A percentile compares a stretch with the other conserved stretches of the same genome.
Conservation (phyloP, 495 filamentous ascomycete species). For the Oidiodendron maius region DNA sequence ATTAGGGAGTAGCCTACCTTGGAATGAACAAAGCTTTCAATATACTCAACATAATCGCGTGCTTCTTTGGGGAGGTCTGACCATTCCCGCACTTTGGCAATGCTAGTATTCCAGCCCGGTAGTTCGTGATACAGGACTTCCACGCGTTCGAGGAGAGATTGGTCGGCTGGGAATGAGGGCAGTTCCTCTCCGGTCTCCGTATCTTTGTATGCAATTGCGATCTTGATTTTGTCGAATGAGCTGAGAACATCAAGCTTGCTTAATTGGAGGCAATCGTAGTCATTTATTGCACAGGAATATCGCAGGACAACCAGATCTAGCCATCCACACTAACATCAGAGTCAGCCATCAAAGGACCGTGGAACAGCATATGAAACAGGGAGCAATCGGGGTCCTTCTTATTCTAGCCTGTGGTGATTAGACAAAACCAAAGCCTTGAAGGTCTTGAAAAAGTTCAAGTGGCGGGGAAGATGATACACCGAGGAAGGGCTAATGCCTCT, state of each 20-base stretch:
- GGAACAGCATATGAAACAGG: too few species aligned
- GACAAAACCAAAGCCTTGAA: too few species aligned
- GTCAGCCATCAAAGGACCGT: conserved; percentile 84
- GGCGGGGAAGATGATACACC: too few species aligned
- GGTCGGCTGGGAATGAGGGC: conserved; percentile 61
- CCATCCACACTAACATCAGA: conserved; percentile 83
- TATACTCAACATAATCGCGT: conserved; percentile 54
- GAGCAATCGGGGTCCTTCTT: too few species aligned
- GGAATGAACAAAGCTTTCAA: too few species aligned
- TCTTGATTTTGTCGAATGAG: conserved; percentile 63
- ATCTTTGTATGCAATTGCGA: conserved; percentile 65
- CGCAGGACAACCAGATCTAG: conserved; percentile 70
- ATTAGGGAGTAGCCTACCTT: too few species aligned
- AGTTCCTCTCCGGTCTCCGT: conserved; percentile 46
- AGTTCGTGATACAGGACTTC: conserved; percentile 67
- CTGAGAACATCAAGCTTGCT: conserved; percentile 90
- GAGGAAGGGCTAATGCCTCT: too few species aligned
- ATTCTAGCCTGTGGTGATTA: too few species aligned
- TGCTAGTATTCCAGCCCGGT: conserved; percentile 71
- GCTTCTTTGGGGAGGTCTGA: conserved; percentile 53
- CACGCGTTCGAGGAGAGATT: conserved; percentile 52
- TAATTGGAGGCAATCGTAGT: conserved; percentile 53
- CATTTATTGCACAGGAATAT: conserved; percentile 54
- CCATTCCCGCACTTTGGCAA: conserved; percentile 53
- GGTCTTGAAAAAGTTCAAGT: too few species aligned